These are phyloP conservation scores for Aegilops umbellulata DNA, from an alignment of 176 grass and related monocot genomes.

Conservation along the genomic window DNA sequence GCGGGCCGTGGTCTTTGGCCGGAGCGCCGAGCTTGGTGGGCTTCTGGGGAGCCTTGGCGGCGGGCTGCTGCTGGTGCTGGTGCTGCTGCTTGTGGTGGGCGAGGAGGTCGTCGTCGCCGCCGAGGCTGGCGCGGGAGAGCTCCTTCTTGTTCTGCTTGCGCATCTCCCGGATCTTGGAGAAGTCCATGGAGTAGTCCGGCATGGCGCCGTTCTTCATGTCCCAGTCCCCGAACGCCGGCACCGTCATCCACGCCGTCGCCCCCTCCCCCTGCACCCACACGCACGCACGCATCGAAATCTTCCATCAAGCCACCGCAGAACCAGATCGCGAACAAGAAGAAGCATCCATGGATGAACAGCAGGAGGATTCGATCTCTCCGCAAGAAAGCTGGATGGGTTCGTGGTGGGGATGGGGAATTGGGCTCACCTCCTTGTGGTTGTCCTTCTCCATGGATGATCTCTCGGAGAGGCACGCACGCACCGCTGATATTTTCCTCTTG, in stretches of 20 bases:
- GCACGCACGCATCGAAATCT: neutral
- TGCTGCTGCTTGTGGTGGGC: neutral
- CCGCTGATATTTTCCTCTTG: too few species aligned
- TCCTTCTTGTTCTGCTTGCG: conserved; percentile 97
- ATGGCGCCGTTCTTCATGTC: conserved; percentile 86
- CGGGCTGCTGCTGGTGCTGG: neutral
- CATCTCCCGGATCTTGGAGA: conserved; percentile 98
- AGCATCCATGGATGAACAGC: neutral
- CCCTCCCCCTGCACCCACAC: conserved; percentile 17
- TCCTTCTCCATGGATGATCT: conserved; percentile 75
- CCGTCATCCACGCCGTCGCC: conserved; percentile 67
- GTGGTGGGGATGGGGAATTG: neutral
- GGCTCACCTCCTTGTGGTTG: conserved; percentile 55
- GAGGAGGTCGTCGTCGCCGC: conserved; percentile 65
- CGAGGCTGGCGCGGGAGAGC: conserved; percentile 69
- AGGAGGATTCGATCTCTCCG: neutral
- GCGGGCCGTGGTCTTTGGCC: conserved; percentile 40
- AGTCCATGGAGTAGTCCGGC: conserved; percentile 98
- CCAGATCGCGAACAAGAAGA: neutral
- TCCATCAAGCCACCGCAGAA: neutral
- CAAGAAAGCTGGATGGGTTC: neutral
- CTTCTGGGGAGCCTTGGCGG: neutral
- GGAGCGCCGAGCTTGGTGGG: conserved; percentile 33
- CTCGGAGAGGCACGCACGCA: neutral
- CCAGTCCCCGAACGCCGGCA: conserved; percentile 93